Percentiles rank a stretch among this genome's conserved stretches.
phyloP scores from a whole-genome alignment of 768 basidiomycete species.

The Lactarius pseudohatsudake region DNA sequence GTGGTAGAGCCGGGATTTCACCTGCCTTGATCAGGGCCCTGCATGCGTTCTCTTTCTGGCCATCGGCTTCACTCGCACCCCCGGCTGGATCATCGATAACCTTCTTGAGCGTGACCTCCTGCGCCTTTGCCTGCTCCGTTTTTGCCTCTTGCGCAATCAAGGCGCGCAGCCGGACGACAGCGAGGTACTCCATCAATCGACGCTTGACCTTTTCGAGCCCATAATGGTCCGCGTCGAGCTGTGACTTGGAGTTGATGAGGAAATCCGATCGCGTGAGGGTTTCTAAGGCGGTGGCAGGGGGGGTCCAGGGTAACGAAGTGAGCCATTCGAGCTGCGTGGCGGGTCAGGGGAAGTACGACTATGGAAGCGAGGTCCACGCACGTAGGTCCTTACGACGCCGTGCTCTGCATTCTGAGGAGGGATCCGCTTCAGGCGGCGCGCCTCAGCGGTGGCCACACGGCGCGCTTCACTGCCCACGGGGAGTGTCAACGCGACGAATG shows the following conservation, averaged over 20 bases:
- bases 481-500: constrained; percentile 69
- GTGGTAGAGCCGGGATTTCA: constrained; percentile 17
- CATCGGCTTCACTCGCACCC: constrained; percentile 24
- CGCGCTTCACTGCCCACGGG: constrained; percentile 73
- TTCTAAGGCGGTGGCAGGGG: constrained; percentile 40
- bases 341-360: not conserved
- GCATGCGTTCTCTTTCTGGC: constrained; percentile 2
- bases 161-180: constrained; percentile 63
- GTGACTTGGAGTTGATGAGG: constrained; percentile 66
- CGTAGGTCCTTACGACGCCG: constrained; percentile 83
- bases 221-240: constrained; percentile 88
- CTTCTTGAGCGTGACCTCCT: constrained; percentile 29
- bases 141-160: constrained; percentile 26
- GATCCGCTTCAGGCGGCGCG: constrained; percentile 82
- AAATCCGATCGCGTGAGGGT: constrained; percentile 55
- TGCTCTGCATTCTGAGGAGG: constrained; percentile 89
- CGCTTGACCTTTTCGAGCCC: constrained; percentile 95
- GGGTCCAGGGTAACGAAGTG: constrained; percentile 81
- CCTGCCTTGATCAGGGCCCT: constrained; percentile 21
- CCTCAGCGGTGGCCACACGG: constrained; percentile 79
- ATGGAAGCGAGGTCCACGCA: constrained; percentile 39
- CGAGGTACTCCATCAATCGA: constrained; percentile 87
- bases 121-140: constrained; percentile 15
- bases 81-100: constrained; percentile 24
- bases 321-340: constrained; percentile 80